phyloP scores from a whole-genome alignment of 495 filamentous ascomycete species.

The Aspergillus asperescens region DNA sequence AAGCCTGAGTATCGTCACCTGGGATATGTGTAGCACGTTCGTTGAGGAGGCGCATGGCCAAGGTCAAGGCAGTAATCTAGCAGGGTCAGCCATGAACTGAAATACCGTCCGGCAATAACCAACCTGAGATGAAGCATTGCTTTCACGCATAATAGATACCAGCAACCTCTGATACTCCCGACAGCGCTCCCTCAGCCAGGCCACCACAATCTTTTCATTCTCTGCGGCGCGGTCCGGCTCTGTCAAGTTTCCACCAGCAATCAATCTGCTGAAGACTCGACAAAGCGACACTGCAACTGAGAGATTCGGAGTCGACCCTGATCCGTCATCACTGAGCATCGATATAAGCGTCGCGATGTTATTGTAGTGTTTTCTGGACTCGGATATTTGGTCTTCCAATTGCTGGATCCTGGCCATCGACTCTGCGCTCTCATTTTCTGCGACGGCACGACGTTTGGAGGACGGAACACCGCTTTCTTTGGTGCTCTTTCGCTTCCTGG shows the following conservation, averaged over 20 bases:
- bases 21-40: conserved; percentile 61
- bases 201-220: conserved; percentile 65
- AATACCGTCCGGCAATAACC: conserved; percentile 2
- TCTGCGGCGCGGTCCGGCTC: conserved; percentile 58
- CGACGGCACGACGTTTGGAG: conserved; percentile 44
- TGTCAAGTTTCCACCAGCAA: conserved; percentile 66
- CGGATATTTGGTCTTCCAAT: conserved; percentile 71
- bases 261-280: conserved; percentile 79
- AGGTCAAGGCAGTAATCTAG: conserved; percentile 58
- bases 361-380: conserved; percentile 88
- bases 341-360: conserved; percentile 73
- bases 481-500: conserved; percentile 41
- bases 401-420: conserved; percentile 54
- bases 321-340: conserved; percentile 47
- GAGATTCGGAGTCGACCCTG: conserved; percentile 41
- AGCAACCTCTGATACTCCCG: conserved; percentile 60
- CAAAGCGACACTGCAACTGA: conserved; percentile 76
- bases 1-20: conserved; percentile 56
- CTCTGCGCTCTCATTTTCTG: conserved; percentile 42
- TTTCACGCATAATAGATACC: conserved; percentile 48
- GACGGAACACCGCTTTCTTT: conserved; percentile 33
- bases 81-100: conserved; percentile 18
- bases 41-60: conserved; percentile 80
- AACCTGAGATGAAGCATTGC: conserved; percentile 44
- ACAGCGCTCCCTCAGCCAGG: conserved; percentile 74